Base-by-base conservation (phyloP, 306 rosid species). In the Elaeagnus macrophylla region DNA sequence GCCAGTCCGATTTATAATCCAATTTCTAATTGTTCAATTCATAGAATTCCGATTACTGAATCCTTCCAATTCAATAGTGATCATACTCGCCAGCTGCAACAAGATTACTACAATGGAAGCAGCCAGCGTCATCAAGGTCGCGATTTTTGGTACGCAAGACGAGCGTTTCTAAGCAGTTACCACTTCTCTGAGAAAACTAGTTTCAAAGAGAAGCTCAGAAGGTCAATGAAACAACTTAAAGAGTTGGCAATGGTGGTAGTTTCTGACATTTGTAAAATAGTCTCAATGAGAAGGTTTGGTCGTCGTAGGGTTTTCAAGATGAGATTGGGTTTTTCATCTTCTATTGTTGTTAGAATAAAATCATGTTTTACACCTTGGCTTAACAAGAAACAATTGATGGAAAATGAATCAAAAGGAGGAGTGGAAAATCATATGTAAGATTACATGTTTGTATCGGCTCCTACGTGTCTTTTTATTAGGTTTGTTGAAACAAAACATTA, bases 101-200 rank as follows among this genome's bases (percentile, higher is more conserved):
- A 20, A 1, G 32, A 20, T 20, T 20, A 20, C 32, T 1, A 20
- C 32, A 20, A 20, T 20, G 32, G 32, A 20, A 20, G 3, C 32
- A 20, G 32, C 32, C 32, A 64, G 16, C 57, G 46, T 32, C 54
- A 32, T 10, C 76, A 68, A 0, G 81, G 75, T 6, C 69, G 53
- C 0, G 81, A 83, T 6, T 79, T 71, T 4, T 72, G 81, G 77
- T 42, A 66, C 12, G 71, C 90, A 7, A 67, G 90, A 25, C 59
- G 68, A 1, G 81, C 81, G 1, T 77, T 83, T 61, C 68, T 83
- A 2, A 79, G 62, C 7, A 79, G 90, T 54, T 83, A 83, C 38
- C 80, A 74, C 56, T 59, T 79, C 19, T 74, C 51, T 36, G 67
- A 78, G 12, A 8, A 54, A 13, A 58, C 69, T 7, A 36, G 76